phyloP scores from a whole-genome alignment of 1,284 basidiomycete species.

The Xerocomus nothofagi region DNA sequence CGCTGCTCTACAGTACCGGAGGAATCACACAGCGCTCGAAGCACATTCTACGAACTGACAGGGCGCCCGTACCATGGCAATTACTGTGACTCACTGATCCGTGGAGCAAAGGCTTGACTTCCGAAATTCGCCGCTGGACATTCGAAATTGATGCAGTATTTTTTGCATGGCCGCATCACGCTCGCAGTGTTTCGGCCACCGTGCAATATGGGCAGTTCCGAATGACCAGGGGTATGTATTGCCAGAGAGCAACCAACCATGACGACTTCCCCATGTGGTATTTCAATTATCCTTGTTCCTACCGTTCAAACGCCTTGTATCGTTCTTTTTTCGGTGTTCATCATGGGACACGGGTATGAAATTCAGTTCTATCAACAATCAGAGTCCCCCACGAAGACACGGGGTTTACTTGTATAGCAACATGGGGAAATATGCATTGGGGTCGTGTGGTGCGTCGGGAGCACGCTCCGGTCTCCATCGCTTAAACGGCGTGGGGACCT shows the following conservation, averaged over 20 bases:
- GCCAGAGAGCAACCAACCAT: not conserved
- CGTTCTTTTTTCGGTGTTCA: not conserved
- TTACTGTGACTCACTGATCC: not conserved
- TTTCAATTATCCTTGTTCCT: not conserved
- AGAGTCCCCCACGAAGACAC: not conserved
- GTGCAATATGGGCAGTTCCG: not conserved
- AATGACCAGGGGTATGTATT: not conserved
- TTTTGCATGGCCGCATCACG: not conserved
- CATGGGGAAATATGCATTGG: conserved; percentile 85
- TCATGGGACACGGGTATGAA: conserved; percentile 4
- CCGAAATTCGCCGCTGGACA: not conserved
- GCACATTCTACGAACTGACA: not conserved
- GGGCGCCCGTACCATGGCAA: not conserved
- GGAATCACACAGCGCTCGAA: not conserved
- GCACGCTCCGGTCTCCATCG: conserved; percentile 70
- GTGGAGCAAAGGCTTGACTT: not conserved
- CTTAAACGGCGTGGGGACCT: conserved; percentile 60
- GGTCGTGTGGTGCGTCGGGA: conserved; percentile 74
- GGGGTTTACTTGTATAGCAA: conserved; percentile 63
- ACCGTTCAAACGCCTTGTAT: not conserved
- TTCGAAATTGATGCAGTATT: not conserved
- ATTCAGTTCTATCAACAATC: conserved; percentile 14
- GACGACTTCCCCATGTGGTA: not conserved
- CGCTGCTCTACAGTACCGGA: too few species aligned
- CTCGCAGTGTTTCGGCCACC: not conserved